Percentiles rank a stretch among this genome's conserved stretches.
Conservation (phyloP, 306 rosid genomes). For the Arachis hypogaea region DNA sequence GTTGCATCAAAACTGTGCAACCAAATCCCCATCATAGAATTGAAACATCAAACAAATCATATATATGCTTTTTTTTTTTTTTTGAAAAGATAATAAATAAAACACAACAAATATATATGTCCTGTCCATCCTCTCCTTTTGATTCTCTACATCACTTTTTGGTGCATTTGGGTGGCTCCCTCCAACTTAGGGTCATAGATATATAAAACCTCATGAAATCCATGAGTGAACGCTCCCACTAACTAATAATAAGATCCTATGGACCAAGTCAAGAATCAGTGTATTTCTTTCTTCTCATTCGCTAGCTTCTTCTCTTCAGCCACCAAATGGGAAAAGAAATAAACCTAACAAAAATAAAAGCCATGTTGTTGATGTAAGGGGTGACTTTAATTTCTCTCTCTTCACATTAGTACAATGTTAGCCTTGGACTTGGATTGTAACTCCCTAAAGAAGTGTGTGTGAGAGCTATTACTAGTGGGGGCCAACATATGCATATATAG, state of each 20-base stretch:
- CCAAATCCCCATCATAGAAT: conserved; percentile 39
- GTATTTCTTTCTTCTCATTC: not conserved
- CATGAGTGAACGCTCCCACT: conserved; percentile 42
- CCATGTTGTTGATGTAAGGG: not conserved
- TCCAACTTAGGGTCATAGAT: conserved; percentile 36
- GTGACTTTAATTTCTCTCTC: conserved; percentile 29
- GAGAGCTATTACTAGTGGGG: conserved; percentile 19
- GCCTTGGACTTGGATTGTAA: conserved; percentile 1
- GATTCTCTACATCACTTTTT: conserved; percentile 36
- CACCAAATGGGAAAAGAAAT: not conserved
- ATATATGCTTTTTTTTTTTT: not conserved
- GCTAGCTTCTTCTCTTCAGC: conserved; percentile 10
- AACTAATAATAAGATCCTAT: not conserved
- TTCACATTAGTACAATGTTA: conserved; percentile 29
- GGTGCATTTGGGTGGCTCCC: conserved; percentile 35
- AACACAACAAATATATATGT: not conserved
- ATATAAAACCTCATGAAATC: conserved; percentile 44
- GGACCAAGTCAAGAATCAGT: conserved; percentile 43
- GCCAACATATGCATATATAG: not conserved
- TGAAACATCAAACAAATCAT: conserved; percentile 33
- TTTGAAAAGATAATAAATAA: not conserved
- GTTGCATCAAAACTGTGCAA: conserved; percentile 46
- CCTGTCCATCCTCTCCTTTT: conserved; percentile 28
- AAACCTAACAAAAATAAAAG: conserved; percentile 16
- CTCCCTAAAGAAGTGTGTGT: conserved; percentile 11